phyloP scores from a whole-genome alignment of 2,329 filamentous ascomycete species.

The Microdochium paspali region DNA sequence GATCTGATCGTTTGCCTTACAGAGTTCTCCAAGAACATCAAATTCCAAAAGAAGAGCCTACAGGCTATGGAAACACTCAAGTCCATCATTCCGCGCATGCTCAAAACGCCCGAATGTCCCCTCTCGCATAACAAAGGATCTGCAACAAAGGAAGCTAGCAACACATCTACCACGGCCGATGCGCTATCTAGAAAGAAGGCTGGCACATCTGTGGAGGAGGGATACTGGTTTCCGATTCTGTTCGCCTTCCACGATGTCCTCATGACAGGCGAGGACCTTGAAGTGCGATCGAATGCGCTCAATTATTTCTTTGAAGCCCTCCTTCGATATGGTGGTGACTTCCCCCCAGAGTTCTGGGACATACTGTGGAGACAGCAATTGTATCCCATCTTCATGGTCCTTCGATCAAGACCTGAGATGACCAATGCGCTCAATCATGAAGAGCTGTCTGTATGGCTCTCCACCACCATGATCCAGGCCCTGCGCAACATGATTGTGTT shows the following conservation, averaged over 20 bases:
- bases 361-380: constrained; percentile 94
- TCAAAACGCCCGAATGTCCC: constrained; percentile 90
- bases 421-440: constrained; percentile 91
- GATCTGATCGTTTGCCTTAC: constrained; percentile 94
- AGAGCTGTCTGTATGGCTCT: constrained; percentile 95
- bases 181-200: constrained; percentile 47
- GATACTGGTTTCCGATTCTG: constrained; percentile 96
- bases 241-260: constrained; percentile 98
- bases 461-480: constrained; percentile 98
- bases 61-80: constrained; percentile 94
- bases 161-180: constrained; percentile 29
- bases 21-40: constrained; percentile 97
- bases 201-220: constrained; percentile 86
- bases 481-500: constrained; percentile 96
- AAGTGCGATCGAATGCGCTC: constrained; percentile 82
- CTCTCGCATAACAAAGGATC: constrained; percentile 55
- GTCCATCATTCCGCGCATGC: constrained; percentile 87
- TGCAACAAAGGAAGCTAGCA: constrained; percentile 21
- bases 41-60: constrained; percentile 96
- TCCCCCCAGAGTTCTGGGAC: constrained; percentile 94
- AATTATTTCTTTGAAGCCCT: constrained; percentile 96
- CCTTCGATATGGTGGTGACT: constrained; percentile 81
- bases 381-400: constrained; percentile 96
- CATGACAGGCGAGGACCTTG: constrained; percentile 97
- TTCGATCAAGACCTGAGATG: constrained; percentile 95